Evolutionary conservation across 441 rosid species (phyloP).

Genomic region (Kokia cookei): DNA sequence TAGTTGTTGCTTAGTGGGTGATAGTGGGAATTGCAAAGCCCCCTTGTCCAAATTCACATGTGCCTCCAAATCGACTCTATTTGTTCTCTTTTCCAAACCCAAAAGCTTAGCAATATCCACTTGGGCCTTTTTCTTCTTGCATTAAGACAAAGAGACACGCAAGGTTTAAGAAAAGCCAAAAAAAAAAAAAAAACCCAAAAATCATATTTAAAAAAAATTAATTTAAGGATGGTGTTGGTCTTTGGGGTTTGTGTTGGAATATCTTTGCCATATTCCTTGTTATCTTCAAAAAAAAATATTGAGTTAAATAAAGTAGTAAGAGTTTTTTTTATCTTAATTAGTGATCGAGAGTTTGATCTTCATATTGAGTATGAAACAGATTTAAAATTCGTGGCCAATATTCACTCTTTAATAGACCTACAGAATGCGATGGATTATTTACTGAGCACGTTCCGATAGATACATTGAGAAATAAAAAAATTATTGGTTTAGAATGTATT

Average conservation of each 20-base stretch:
- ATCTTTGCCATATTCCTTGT: constrained; percentile 5
- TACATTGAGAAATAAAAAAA: not conserved
- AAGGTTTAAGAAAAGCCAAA: constrained; percentile 23
- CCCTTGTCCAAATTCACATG: constrained; percentile 4
- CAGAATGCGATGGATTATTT: too few relatives aligned
- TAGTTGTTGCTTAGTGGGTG: constrained; percentile 49
- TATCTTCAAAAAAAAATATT: not conserved
- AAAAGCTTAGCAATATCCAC: constrained; percentile 22
- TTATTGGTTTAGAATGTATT: not conserved
- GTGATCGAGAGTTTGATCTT: too few relatives aligned
- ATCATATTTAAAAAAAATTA: not conserved
- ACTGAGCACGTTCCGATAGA: too few relatives aligned
- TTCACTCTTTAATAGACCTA: too few relatives aligned
- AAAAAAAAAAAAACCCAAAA: constrained; percentile 11
- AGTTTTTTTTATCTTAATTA: too few relatives aligned
- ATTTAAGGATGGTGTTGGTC: constrained; percentile 16
- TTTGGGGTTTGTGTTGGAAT: constrained; percentile 15
- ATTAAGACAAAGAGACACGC: constrained; percentile 29
- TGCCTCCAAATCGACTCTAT: constrained; percentile 33
- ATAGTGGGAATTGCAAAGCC: constrained; percentile 34
- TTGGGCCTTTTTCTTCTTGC: constrained; percentile 21
- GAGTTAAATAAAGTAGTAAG: too few relatives aligned
- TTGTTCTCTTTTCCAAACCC: constrained; percentile 21
- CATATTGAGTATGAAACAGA: too few relatives aligned
- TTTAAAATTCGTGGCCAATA: too few relatives aligned